Evolutionary conservation across 1,284 basidiomycete species (phyloP).

Genomic region (Ustilago nuda): DNA sequence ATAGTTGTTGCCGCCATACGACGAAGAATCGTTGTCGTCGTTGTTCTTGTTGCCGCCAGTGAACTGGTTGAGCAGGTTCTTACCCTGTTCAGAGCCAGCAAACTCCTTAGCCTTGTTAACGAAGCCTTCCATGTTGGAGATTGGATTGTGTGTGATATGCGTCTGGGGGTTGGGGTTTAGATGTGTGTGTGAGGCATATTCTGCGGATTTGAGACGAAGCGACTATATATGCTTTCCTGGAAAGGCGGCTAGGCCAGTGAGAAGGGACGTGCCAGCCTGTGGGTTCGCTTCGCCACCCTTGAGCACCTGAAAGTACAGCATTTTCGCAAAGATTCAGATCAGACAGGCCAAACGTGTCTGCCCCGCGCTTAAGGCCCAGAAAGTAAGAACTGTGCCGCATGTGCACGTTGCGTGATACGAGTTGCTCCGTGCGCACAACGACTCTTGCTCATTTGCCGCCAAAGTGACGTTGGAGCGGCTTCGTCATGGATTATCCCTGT

Average conservation of each 20-base stretch:
- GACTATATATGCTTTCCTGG: not conserved
- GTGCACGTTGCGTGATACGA: not conserved
- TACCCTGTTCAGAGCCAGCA: slow-evolving; percentile 51
- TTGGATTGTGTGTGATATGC: not conserved
- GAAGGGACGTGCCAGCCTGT: not conserved
- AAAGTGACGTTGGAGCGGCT: slow-evolving; percentile 1
- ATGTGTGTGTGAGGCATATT: not conserved
- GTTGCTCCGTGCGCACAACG: slow-evolving; percentile 5
- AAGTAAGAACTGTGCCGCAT: not conserved
- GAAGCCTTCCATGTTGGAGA: slow-evolving; percentile 55
- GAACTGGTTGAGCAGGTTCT: slow-evolving; percentile 47
- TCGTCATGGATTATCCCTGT: not conserved
- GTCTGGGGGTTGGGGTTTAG: not conserved
- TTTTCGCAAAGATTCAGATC: too few species aligned
- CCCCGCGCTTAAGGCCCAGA: not conserved
- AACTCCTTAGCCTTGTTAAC: slow-evolving; percentile 64
- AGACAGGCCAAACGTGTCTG: too few species aligned
- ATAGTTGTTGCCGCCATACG: slow-evolving; percentile 14
- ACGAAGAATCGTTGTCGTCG: slow-evolving; percentile 16
- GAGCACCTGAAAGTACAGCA: too few species aligned
- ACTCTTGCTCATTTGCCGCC: not conserved
- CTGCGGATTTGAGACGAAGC: not conserved
- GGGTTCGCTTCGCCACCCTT: not conserved
- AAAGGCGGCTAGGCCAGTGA: not conserved
- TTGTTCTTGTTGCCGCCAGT: slow-evolving; percentile 44